These are phyloP conservation scores for Iris pallida DNA, from an alignment of 116 monocot species.

Conservation along the genomic window DNA sequence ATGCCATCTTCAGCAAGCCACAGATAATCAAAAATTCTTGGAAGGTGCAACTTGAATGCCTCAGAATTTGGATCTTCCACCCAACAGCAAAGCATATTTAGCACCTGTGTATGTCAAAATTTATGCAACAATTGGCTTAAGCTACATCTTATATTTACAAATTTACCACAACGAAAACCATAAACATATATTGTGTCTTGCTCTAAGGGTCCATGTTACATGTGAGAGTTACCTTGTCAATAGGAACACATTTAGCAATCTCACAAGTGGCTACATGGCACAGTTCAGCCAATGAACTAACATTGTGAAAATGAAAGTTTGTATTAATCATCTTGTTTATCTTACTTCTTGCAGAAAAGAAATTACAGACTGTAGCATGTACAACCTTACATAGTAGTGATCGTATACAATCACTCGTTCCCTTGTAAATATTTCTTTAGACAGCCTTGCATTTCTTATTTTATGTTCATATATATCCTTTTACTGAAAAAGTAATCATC, in stretches of 20 bases:
- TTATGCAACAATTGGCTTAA: not conserved
- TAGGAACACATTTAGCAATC: not conserved
- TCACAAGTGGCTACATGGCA: not conserved
- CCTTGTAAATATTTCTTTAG: no score
- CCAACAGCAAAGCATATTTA: conserved; percentile 97
- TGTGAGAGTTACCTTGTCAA: no score
- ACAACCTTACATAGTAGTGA: no score
- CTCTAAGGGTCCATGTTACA: not conserved
- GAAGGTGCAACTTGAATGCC: conserved; percentile 84
- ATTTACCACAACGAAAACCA: no score
- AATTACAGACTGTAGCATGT: no score
- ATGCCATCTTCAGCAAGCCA: conserved; percentile 99
- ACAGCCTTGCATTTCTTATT: no score
- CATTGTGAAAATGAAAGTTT: not conserved
- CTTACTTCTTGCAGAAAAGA: no score
- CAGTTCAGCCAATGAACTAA: not conserved
- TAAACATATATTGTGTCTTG: not conserved
- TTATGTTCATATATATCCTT: no score
- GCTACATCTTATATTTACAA: no score
- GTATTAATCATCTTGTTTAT: no score
- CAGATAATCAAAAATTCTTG: conserved; percentile 70
- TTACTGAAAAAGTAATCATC: no score
- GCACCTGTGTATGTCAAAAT: conserved; percentile 34
- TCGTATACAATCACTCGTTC: no score
- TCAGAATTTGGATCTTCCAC: conserved; percentile 88